Percentiles rank a stretch among this genome's conserved stretches.
Evolutionary conservation across 768 basidiomycete species (phyloP).

Genomic region (Russula olivacea): DNA sequence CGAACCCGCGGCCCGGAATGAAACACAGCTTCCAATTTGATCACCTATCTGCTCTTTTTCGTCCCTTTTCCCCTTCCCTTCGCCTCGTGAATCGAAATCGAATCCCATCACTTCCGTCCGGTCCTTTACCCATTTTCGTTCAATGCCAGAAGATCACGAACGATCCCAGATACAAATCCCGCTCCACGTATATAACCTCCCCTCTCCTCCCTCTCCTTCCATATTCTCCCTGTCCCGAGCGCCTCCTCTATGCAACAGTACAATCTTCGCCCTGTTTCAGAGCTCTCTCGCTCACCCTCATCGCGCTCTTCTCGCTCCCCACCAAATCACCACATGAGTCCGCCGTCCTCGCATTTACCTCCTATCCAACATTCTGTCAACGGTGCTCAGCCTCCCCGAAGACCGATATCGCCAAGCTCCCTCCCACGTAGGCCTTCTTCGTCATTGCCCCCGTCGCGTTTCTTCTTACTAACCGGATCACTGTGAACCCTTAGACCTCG

Average conservation of each 20-base stretch:
- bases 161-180: slow-evolving; percentile 21
- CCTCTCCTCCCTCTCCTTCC: not conserved
- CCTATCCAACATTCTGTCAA: slow-evolving; percentile 22
- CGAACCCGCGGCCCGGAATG: slow-evolving; percentile 24
- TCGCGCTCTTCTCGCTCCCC: slow-evolving; percentile 20
- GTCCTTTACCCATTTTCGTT: slow-evolving; percentile 17
- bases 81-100: slow-evolving; percentile 16
- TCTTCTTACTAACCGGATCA: not conserved
- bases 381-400: slow-evolving; percentile 15
- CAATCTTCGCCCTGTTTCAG: slow-evolving; percentile 23
- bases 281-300: slow-evolving; percentile 22
- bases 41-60: slow-evolving; percentile 7
- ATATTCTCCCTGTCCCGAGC: not conserved
- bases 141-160: slow-evolving; percentile 14
- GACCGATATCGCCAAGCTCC: slow-evolving; percentile 24
- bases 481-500: slow-evolving; percentile 46
- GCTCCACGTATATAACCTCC: slow-evolving; percentile 20
- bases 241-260: slow-evolving; percentile 20
- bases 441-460: not conserved
- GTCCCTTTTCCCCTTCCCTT: slow-evolving; percentile 5
- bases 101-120: slow-evolving; percentile 22
- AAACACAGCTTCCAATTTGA: slow-evolving; percentile 23
- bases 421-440: slow-evolving; percentile 18
- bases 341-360: slow-evolving; percentile 20
- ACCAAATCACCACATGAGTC: slow-evolving; percentile 15